Base-by-base conservation (phyloP, 208 protist genomes). In the Endotrypanum monterogeii region DNA sequence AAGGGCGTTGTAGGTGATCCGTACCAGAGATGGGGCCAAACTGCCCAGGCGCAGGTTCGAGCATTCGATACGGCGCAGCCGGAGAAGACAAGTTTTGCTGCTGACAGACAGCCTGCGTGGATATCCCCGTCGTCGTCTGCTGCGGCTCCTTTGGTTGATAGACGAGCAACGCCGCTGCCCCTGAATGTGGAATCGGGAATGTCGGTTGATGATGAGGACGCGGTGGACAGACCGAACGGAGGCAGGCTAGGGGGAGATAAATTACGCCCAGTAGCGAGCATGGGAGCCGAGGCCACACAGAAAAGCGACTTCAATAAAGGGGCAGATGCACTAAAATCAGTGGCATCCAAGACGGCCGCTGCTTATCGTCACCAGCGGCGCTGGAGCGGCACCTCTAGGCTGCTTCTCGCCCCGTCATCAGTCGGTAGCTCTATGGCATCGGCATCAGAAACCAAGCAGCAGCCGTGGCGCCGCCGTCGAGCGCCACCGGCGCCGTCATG, bases 401-500 rank as follows among this genome's bases (percentile, higher is more conserved):
- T 81, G 16, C 25, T 73, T 28, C 66, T 16, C 39, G 39, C 48
- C 20, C 66, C 30, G 30, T 35, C 32, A 30, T 41, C 66, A 8
- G 30, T 23, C 7, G 46, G 44, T n/a, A 39, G 28, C 66, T 54
- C 28, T 28, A 39, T 54, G 44, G 1, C n/a, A 18, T 68, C 44
- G 35, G 37, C 44, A 7, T 68, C 63, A 51, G 44, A 68, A 50
- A 57, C 30, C 39, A 55, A 41, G 44, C 44, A 46, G 52, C 66
- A 56, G 46, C 41, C 32, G 25, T 5, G 2, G 25, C 73, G 58
- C 39, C 71, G 51, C 52, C 39, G 67, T 23, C 80, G 79, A 44
- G 66, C 82, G 3, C 72, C 81, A 57, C 84, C 89, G 12, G 80
- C 65, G n/a, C 92, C 92, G 51, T 96, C 93, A 61, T 96, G 92